These are phyloP conservation scores for Mycena belliarum DNA, from an alignment of 768 basidiomycete genomes.

Conservation along the genomic window DNA sequence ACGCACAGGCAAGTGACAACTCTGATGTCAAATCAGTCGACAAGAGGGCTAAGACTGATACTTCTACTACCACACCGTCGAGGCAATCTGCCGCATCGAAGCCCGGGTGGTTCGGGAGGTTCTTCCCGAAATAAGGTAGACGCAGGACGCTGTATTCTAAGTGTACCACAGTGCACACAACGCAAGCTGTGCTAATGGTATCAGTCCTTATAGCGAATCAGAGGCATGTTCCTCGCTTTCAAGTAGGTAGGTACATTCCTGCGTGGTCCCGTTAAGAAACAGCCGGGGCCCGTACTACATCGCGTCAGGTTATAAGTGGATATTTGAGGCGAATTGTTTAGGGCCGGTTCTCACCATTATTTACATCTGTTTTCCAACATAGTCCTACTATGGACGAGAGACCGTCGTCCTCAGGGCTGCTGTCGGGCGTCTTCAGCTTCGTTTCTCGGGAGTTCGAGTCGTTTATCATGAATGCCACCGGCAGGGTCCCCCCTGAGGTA, in stretches of 20 bases:
- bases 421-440: constrained; percentile 68
- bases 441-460: constrained; percentile 71
- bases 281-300: no score
- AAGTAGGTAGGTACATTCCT: no score
- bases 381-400: not conserved
- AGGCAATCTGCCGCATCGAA: not conserved
- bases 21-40: constrained; percentile 14
- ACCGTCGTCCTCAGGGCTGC: constrained; percentile 37
- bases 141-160: constrained; percentile 1
- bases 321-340: no score
- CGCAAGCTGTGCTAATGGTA: constrained; percentile 1
- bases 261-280: no score
- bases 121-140: constrained; percentile 8
- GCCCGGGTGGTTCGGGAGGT: constrained; percentile 8
- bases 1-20: constrained; percentile 33
- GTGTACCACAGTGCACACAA: not conserved
- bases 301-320: no score
- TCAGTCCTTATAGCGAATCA: not conserved
- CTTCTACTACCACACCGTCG: not conserved
- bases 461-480: constrained; percentile 70
- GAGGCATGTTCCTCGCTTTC: no score
- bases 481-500: constrained; percentile 33
- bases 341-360: not conserved
- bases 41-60: constrained; percentile 1
- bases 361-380: constrained; percentile 9